Percentiles rank a stretch among this genome's conserved stretches.
Evolutionary conservation across 192 early-diverging fungal genomes (phyloP).

Genomic region (Haplosporangium gracile): DNA sequence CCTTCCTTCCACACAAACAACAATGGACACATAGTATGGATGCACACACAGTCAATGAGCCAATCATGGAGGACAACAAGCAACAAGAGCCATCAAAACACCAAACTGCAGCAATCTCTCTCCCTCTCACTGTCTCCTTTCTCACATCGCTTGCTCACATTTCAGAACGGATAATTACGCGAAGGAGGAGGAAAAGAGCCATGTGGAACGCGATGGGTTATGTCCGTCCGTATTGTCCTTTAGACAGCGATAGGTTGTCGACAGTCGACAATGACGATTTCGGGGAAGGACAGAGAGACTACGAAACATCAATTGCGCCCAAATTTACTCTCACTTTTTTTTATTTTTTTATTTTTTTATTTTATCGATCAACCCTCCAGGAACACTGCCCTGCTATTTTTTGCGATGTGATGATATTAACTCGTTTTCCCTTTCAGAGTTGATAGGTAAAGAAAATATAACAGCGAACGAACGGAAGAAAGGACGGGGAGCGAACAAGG

Average conservation of each 20-base stretch:
- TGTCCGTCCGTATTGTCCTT: background rate
- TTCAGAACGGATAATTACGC: background rate
- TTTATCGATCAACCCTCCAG: background rate
- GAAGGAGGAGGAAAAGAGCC: background rate
- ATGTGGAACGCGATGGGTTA: background rate
- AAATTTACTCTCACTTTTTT: background rate
- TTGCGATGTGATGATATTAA: background rate
- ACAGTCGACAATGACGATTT: background rate
- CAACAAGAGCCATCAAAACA: background rate
- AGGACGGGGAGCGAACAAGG: background rate
- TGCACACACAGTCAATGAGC: background rate
- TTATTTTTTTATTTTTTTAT: background rate
- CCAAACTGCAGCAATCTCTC: background rate
- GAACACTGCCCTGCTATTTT: background rate
- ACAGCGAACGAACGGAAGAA: background rate
- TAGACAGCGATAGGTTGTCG: background rate
- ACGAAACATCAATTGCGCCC: slow-evolving; percentile 1
- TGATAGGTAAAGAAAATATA: background rate
- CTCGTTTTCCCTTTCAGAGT: background rate
- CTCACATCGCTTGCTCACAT: background rate
- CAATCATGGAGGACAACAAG: background rate
- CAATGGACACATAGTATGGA: background rate
- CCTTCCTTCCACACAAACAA: background rate
- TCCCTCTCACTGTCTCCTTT: background rate
- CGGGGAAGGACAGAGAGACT: background rate